Evolutionary conservation across 768 basidiomycete species (phyloP).

Genomic region (Galerina marginata): DNA sequence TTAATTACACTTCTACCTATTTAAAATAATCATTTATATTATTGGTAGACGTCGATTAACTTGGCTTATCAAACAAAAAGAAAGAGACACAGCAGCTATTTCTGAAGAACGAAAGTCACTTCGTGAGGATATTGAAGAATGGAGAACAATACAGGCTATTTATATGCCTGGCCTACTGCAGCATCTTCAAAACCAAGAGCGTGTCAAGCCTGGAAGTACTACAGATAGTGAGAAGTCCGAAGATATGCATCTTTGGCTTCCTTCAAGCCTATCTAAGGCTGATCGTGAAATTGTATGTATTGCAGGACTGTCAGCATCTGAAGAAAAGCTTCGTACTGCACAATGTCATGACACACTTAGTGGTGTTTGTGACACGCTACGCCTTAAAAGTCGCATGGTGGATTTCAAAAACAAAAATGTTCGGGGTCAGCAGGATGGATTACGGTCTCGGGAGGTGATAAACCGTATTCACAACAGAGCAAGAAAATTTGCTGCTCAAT

Average conservation of each 20-base stretch:
- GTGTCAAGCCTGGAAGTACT: not conserved
- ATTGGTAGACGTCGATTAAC: not conserved
- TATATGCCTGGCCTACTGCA: constrained; percentile 8
- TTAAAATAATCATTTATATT: not conserved
- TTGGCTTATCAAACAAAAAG: not conserved
- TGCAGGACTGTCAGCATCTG: not conserved
- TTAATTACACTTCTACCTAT: not conserved
- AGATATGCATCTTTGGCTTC: not conserved
- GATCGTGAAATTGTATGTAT: not conserved
- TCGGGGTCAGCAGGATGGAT: constrained; percentile 5
- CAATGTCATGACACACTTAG: not conserved
- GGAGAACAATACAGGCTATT: not conserved
- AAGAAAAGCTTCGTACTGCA: not conserved
- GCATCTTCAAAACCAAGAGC: not conserved
- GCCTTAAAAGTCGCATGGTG: constrained; percentile 16
- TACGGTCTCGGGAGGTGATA: constrained; percentile 10
- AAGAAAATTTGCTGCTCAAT: not conserved
- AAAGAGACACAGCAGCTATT: not conserved
- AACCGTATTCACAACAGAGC: not conserved
- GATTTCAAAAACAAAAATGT: constrained; percentile 2
- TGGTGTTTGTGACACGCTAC: not conserved
- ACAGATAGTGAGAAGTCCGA: not conserved
- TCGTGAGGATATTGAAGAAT: not conserved
- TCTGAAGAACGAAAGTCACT: not conserved
- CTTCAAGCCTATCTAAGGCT: not conserved